These are phyloP conservation scores for Geranomyces variabilis DNA, from an alignment of 192 early-diverging fungal genomes.

Conservation along the genomic window DNA sequence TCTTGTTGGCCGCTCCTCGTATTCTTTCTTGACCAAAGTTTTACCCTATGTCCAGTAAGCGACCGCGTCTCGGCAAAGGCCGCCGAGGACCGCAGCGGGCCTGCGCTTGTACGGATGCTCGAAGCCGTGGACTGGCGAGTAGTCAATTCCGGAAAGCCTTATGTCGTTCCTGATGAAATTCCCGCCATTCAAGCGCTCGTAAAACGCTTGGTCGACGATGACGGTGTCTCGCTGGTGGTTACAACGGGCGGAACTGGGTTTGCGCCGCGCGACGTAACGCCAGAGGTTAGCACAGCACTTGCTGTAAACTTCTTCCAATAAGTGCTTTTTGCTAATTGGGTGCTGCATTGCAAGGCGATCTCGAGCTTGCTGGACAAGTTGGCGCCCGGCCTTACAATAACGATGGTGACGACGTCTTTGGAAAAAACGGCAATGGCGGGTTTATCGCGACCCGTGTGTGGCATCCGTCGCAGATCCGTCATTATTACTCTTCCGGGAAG, in stretches of 20 bases:
- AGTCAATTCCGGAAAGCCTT: neutral
- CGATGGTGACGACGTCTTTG: slow-evolving; percentile 78
- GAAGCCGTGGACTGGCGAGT: slow-evolving; percentile 31
- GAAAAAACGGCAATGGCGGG: slow-evolving; percentile 88
- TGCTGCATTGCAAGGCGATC: slow-evolving; percentile 58
- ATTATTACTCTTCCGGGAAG: slow-evolving; percentile 91
- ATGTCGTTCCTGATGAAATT: slow-evolving; percentile 38
- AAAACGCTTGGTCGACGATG: slow-evolving; percentile 19
- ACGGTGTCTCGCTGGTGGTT: slow-evolving; percentile 64
- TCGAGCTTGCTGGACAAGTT: slow-evolving; percentile 67
- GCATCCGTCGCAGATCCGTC: slow-evolving; percentile 53
- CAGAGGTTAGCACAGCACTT: slow-evolving; percentile 78
- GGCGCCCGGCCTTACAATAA: slow-evolving; percentile 75
- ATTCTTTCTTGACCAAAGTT: too few species aligned
- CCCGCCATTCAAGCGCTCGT: slow-evolving; percentile 31
- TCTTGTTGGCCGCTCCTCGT: too few species aligned
- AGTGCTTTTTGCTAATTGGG: slow-evolving; percentile 1
- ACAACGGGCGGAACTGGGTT: slow-evolving; percentile 95
- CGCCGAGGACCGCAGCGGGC: slow-evolving; percentile 37
- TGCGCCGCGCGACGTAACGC: slow-evolving; percentile 81
- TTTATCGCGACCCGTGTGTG: slow-evolving; percentile 72
- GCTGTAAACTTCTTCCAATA: too few species aligned
- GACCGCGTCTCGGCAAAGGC: slow-evolving; percentile 35
- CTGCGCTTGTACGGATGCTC: slow-evolving; percentile 24
- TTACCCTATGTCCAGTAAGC: slow-evolving; percentile 15